Evolutionary conservation across 495 filamentous ascomycete genomes (phyloP).

Genomic region (Penicillium herquei): DNA sequence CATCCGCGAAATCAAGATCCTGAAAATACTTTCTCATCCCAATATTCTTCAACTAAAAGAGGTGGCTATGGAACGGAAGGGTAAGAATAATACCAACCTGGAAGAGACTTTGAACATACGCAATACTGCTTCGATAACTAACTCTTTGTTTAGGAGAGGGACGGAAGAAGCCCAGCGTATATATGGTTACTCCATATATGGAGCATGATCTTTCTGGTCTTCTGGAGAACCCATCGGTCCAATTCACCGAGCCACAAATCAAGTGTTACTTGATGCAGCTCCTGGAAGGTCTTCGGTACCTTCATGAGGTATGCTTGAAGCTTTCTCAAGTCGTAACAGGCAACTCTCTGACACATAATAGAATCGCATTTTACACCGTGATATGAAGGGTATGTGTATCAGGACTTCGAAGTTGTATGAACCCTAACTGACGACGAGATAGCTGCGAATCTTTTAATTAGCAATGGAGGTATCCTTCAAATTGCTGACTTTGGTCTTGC

Average conservation of each 20-base stretch:
- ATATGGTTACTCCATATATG: slow-evolving; percentile 99
- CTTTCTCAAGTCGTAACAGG: slow-evolving; percentile 9
- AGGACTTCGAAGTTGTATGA: neutral
- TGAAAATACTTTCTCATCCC: slow-evolving; percentile 87
- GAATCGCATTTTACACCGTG: slow-evolving; percentile 86
- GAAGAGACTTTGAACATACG: neutral
- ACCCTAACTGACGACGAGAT: slow-evolving; percentile 24
- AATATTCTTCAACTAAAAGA: slow-evolving; percentile 89
- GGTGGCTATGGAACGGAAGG: slow-evolving; percentile 88
- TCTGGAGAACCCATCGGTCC: slow-evolving; percentile 87
- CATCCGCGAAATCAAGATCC: slow-evolving; percentile 93
- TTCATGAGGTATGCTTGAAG: slow-evolving; percentile 64
- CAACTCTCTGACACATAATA: slow-evolving; percentile 18
- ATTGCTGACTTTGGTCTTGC: slow-evolving; percentile 98
- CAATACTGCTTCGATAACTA: neutral
- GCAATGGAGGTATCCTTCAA: slow-evolving; percentile 88
- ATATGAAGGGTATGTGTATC: slow-evolving; percentile 76
- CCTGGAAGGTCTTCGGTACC: slow-evolving; percentile 81
- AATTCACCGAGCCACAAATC: slow-evolving; percentile 83
- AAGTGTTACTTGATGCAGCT: slow-evolving; percentile 98
- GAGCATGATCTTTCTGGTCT: slow-evolving; percentile 96
- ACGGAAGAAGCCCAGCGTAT: slow-evolving; percentile 82
- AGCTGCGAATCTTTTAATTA: slow-evolving; percentile 96
- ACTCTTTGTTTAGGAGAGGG: slow-evolving; percentile 56
- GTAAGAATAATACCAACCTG: slow-evolving; percentile 39